Base-by-base conservation (phyloP, 768 basidiomycete species). In the Lyophyllum semitale region DNA sequence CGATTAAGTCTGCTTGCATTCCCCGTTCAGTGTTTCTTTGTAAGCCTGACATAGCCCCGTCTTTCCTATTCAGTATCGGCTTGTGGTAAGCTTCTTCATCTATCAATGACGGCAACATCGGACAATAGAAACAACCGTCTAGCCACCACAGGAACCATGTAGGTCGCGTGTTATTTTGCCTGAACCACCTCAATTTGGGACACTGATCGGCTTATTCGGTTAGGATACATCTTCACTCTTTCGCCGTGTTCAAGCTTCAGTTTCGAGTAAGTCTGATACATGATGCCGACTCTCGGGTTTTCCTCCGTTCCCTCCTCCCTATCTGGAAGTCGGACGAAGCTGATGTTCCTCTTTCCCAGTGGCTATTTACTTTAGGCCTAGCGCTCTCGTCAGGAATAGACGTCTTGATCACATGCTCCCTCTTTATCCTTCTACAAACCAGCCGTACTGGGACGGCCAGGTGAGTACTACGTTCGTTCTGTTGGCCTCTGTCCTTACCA, bases 291-390 rank as follows among this genome's bases (percentile, higher is more conserved):
- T 35, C 17, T 13, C 13, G 12, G 33, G 33, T 13, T 15, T 32
- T 32, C 6, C 33, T 35, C 1, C 37, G n/a, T 3, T 9, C 15
- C 13, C 33, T 18, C n/a, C 12, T 12, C 6, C 30, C 30, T 32
- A 32, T 32, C n/a, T n/a, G n/a, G n/a, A n/a, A n/a, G n/a, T n/a
- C n/a, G n/a, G n/a, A n/a, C n/a, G 15, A 18, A 38, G 4, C 11
- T 38, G 4, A 6, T 4, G 17, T 5, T 5, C 11, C n/a, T 15
- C 37, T 38, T n/a, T n/a, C n/a, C 32, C 46, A 79, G 77, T 79
- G 77, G 76, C 57, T 77, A 8, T 78, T 79, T 46, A 78, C 78
- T 9, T 64, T 74, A 8, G 77, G 77, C n/a, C 65, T 78, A 12
- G 69, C 74, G 1, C 63, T 78, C 33, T 78, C 77, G 3, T 73